Conservation (phyloP, 2,329 filamentous ascomycete species). For the Exophiala bonariae region DNA sequence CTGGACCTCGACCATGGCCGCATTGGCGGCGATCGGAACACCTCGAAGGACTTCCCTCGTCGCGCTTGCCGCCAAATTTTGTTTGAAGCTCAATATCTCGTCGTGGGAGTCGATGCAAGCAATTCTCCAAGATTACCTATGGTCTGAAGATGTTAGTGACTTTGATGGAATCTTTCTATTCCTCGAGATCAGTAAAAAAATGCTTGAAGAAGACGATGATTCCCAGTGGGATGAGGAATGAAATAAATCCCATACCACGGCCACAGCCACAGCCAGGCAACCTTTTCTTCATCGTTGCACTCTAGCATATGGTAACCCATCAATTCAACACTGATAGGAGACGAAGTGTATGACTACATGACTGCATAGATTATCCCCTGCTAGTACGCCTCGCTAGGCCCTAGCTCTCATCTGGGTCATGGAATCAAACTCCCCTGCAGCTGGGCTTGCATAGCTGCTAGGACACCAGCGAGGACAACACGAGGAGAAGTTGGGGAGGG, state of each 20-base stretch:
- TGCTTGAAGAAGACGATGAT: background rate
- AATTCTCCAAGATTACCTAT: background rate
- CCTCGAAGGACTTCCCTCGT: background rate
- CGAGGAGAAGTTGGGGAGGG: too few relatives aligned
- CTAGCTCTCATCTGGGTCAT: too few relatives aligned
- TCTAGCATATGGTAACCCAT: too few relatives aligned
- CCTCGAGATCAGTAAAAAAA: background rate
- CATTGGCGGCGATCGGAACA: background rate
- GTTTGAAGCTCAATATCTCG: background rate
- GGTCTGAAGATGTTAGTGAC: background rate
- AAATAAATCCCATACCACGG: too few relatives aligned
- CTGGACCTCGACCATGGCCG: background rate
- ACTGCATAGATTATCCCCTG: background rate
- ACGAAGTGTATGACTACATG: background rate
- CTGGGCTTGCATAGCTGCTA: too few relatives aligned
- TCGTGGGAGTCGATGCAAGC: background rate
- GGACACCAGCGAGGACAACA: too few relatives aligned
- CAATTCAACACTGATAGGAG: too few relatives aligned
- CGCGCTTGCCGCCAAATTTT: background rate
- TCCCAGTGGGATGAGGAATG: too few relatives aligned
- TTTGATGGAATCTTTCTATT: background rate
- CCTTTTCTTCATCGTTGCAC: background rate
- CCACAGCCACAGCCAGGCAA: background rate
- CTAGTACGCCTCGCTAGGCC: background rate
- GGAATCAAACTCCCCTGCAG: too few relatives aligned